Evolutionary conservation across 495 filamentous ascomycete genomes (phyloP).

Genomic region (Thermothielavioides terrestris): DNA sequence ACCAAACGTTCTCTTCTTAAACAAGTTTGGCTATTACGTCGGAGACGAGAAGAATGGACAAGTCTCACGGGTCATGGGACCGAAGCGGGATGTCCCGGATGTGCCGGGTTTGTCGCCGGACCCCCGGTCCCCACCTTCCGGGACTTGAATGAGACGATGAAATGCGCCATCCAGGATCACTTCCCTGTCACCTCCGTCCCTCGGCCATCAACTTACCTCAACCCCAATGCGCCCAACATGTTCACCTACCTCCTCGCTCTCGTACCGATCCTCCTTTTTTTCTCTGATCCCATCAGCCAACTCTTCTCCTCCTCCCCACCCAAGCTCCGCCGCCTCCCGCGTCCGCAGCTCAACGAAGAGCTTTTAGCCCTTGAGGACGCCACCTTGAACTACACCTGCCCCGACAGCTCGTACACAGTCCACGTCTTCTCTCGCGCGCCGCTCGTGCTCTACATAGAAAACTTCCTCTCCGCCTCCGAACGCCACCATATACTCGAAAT

Average conservation of each 20-base stretch:
- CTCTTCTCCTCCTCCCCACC: conserved; percentile 12
- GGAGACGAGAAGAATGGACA: too few relatives aligned
- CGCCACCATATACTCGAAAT: conserved; percentile 35
- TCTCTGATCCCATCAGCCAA: conserved; percentile 18
- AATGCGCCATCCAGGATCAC: too few relatives aligned
- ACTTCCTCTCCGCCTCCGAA: conserved; percentile 31
- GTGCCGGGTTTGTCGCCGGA: too few relatives aligned
- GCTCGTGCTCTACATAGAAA: conserved; percentile 39
- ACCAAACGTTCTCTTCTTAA: too few relatives aligned
- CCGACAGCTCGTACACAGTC: conserved; percentile 27
- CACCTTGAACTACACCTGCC: conserved; percentile 22
- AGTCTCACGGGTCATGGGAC: too few relatives aligned
- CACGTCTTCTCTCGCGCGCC: conserved; percentile 37
- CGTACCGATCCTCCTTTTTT: conserved; percentile 18
- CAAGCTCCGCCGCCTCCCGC: conserved; percentile 27
- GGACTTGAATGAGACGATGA: background rate
- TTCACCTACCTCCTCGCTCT: conserved; percentile 20
- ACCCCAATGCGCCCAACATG: conserved; percentile 11
- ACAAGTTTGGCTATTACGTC: too few relatives aligned
- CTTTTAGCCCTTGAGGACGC: conserved; percentile 34
- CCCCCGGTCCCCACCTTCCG: background rate
- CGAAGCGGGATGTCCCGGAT: too few relatives aligned
- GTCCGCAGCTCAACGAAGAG: conserved; percentile 34
- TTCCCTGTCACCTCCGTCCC: background rate
- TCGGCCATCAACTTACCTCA: background rate